Conservation (phyloP, 495 filamentous ascomycete species). For the Cladorrhinum samala region DNA sequence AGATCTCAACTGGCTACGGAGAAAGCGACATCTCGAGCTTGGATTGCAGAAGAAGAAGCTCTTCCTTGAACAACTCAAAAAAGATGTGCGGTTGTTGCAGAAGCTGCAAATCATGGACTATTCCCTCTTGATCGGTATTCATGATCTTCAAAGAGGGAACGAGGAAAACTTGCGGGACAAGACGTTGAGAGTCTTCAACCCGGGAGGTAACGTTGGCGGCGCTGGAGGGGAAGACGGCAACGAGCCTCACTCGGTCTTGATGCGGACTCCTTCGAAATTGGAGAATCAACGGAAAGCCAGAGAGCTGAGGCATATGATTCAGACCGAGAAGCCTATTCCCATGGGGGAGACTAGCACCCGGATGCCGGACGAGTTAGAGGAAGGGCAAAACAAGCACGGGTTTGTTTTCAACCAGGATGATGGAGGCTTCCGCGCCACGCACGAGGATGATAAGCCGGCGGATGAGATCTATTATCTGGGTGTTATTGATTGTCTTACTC, state of each 20-base stretch:
- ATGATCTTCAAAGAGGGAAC: constrained; percentile 83
- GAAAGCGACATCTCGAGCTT: constrained; percentile 78
- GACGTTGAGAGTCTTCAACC: constrained; percentile 91
- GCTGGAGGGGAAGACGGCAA: constrained; percentile 37
- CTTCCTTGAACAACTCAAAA: constrained; percentile 82
- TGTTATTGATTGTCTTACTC: constrained; percentile 95
- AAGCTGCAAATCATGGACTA: constrained; percentile 97
- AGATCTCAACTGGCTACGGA: constrained; percentile 92
- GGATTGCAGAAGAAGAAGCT: constrained; percentile 77
- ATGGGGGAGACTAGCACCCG: constrained; percentile 75
- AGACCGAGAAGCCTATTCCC: constrained; percentile 83
- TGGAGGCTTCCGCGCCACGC: constrained; percentile 87
- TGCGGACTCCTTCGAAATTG: constrained; percentile 89
- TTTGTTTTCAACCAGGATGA: constrained; percentile 87
- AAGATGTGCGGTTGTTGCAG: constrained; percentile 80
- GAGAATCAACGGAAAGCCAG: constrained; percentile 89
- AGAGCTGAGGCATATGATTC: constrained; percentile 86
- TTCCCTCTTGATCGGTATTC: constrained; percentile 88
- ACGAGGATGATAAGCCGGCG: constrained; percentile 75
- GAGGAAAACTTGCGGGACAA: constrained; percentile 94
- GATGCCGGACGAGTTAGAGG: constrained; percentile 84
- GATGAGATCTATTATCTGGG: constrained; percentile 97
- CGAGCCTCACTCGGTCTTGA: constrained; percentile 56
- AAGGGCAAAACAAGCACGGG: constrained; percentile 45
- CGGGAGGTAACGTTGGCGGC: constrained; percentile 68